phyloP scores from a whole-genome alignment of 768 basidiomycete genomes.

The Ramaria sp. region DNA sequence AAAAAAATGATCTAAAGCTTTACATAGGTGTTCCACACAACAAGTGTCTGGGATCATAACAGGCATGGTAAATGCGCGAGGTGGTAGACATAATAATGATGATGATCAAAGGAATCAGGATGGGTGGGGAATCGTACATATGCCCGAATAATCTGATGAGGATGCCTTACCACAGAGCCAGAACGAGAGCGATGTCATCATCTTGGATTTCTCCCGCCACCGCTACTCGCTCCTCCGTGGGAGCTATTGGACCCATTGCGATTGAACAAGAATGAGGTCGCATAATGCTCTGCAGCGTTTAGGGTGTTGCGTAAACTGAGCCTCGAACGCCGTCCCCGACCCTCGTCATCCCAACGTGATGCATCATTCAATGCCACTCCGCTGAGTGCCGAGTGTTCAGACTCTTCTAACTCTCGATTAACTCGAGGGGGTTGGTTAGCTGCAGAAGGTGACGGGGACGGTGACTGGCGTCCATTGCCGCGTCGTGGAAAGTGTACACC shows the following conservation, averaged over 20 bases:
- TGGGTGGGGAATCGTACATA: background rate
- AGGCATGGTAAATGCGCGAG: background rate
- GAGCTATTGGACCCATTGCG: background rate
- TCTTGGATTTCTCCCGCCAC: background rate
- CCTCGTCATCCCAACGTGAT: background rate
- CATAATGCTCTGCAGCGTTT: constrained; percentile 60
- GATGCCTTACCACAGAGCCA: background rate
- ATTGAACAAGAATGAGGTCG: constrained; percentile 43
- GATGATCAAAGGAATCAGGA: background rate
- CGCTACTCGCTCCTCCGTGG: background rate
- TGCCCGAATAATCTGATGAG: background rate
- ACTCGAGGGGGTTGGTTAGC: constrained; percentile 20
- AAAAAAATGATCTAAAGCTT: background rate
- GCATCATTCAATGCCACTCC: constrained; percentile 19
- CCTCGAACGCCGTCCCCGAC: constrained; percentile 1
- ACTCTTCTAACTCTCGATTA: constrained; percentile 32
- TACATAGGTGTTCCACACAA: too few relatives aligned
- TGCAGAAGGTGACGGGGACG: background rate
- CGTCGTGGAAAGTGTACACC: background rate
- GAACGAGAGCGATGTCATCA: background rate
- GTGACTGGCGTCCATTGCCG: background rate
- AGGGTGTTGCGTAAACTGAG: constrained; percentile 46
- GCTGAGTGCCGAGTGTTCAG: constrained; percentile 24
- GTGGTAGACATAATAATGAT: background rate
- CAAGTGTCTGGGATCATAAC: too few relatives aligned